Evolutionary conservation across 192 early-diverging fungal genomes (phyloP).

Genomic region (Pilaira anomala): DNA sequence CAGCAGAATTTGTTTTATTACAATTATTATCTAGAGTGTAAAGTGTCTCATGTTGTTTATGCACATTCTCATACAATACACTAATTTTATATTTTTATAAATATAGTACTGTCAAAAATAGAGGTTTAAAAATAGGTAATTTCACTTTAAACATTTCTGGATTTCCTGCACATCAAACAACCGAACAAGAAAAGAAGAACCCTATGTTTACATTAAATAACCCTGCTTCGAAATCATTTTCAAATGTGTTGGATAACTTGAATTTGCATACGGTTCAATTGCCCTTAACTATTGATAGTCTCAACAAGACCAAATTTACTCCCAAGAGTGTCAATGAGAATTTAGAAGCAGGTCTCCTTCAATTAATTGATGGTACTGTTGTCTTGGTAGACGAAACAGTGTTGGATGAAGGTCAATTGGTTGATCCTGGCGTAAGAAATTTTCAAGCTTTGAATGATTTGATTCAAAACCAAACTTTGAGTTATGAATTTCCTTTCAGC

Average conservation of each 20-base stretch:
- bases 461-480: slow-evolving; percentile 59
- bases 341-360: slow-evolving; percentile 60
- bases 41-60: slow-evolving; percentile 12
- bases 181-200: neutral
- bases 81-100: slow-evolving; percentile 7
- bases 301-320: slow-evolving; percentile 57
- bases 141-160: slow-evolving; percentile 65
- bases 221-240: slow-evolving; percentile 36
- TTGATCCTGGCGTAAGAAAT: slow-evolving; percentile 67
- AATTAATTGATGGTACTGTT: slow-evolving; percentile 56
- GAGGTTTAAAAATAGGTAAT: slow-evolving; percentile 61
- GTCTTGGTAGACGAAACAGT: slow-evolving; percentile 71
- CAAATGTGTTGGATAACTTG: slow-evolving; percentile 42
- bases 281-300: slow-evolving; percentile 56
- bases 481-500: slow-evolving; percentile 69
- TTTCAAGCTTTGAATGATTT: slow-evolving; percentile 61
- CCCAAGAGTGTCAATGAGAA: slow-evolving; percentile 57
- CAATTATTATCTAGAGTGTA: slow-evolving; percentile 65
- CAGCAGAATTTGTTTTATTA: slow-evolving; percentile 66
- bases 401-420: slow-evolving; percentile 64
- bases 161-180: slow-evolving; percentile 27
- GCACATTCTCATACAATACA: neutral
- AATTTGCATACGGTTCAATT: slow-evolving; percentile 57
- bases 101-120: slow-evolving; percentile 42
- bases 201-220: slow-evolving; percentile 10